Percentiles rank a stretch among this genome's conserved stretches.
Conservation (phyloP, 352 stramenopile genomes). For the Phytophthora pini region DNA sequence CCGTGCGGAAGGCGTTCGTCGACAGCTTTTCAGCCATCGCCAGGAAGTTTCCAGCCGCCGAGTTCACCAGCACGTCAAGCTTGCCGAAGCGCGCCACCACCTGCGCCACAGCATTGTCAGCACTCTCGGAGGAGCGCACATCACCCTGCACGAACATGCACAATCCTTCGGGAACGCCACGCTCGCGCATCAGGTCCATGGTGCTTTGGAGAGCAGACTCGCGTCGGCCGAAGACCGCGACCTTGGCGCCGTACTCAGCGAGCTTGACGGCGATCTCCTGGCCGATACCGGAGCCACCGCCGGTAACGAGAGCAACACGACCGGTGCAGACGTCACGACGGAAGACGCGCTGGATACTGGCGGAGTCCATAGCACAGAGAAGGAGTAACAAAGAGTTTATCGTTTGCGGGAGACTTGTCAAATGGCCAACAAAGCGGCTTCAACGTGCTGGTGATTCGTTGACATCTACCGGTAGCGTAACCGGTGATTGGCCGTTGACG, state of each 20-base stretch:
- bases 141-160: constrained; percentile 73
- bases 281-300: constrained; percentile 94
- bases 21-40: constrained; percentile 85
- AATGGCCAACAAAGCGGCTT: constrained; percentile 4
- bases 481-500: constrained; percentile 1
- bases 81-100: constrained; percentile 82
- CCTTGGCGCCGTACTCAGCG: constrained; percentile 91
- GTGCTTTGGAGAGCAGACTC: constrained; percentile 90
- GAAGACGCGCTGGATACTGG: constrained; percentile 62
- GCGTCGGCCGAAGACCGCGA: constrained; percentile 94
- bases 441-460: constrained; percentile 17
- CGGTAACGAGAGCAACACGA: constrained; percentile 92
- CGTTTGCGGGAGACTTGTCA: neutral
- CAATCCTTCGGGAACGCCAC: constrained; percentile 41
- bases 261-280: constrained; percentile 94
- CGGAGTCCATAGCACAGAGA: constrained; percentile 51
- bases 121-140: constrained; percentile 88
- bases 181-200: constrained; percentile 51
- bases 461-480: constrained; percentile 7
- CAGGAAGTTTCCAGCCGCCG: constrained; percentile 95
- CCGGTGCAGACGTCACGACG: constrained; percentile 54
- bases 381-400: neutral
- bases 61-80: constrained; percentile 95
- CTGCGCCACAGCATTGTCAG: constrained; percentile 77
- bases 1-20: constrained; percentile 95